Percentiles rank a stretch among this genome's conserved stretches.
Evolutionary conservation across 768 basidiomycete genomes (phyloP).

Genomic region (Tubosaeta brunneosetosa): DNA sequence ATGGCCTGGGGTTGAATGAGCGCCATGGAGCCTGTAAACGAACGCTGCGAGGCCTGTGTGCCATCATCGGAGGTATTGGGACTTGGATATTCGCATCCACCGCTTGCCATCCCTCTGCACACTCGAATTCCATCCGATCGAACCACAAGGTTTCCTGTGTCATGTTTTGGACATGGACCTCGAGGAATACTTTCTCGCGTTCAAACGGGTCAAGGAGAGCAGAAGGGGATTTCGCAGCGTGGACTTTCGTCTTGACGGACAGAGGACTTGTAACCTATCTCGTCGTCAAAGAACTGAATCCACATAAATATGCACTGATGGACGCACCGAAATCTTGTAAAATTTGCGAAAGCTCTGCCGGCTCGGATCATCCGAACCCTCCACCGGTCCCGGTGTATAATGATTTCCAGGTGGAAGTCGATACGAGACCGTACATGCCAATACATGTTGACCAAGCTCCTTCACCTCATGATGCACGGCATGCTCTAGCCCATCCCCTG

Average conservation of each 20-base stretch:
- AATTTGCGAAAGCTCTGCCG: constrained; percentile 79
- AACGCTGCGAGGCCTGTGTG: constrained; percentile 23
- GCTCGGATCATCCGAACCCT: constrained; percentile 49
- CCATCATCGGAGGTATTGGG: neutral
- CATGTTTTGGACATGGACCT: constrained; percentile 89
- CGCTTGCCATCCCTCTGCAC: constrained; percentile 60
- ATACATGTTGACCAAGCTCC: constrained; percentile 86
- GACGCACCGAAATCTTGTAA: constrained; percentile 83
- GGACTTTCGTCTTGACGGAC: constrained; percentile 93
- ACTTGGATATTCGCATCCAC: too few relatives aligned
- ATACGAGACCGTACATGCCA: constrained; percentile 83
- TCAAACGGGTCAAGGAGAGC: constrained; percentile 59
- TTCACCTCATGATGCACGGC: constrained; percentile 87
- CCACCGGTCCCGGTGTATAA: constrained; percentile 43
- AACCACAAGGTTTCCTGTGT: constrained; percentile 74
- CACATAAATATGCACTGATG: neutral
- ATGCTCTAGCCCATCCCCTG: constrained; percentile 59
- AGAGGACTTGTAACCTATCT: constrained; percentile 86
- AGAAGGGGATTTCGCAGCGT: constrained; percentile 67
- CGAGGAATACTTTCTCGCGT: constrained; percentile 82
- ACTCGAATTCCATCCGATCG: constrained; percentile 76
- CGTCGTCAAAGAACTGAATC: neutral
- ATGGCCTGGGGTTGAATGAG: constrained; percentile 81
- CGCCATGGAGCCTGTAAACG: constrained; percentile 61
- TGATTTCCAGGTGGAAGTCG: constrained; percentile 59